Evolutionary conservation across 495 filamentous ascomycete genomes (phyloP), one percentile per base, ranked within the genome.

Genomic region (Astrocystis sublimbata): DNA sequence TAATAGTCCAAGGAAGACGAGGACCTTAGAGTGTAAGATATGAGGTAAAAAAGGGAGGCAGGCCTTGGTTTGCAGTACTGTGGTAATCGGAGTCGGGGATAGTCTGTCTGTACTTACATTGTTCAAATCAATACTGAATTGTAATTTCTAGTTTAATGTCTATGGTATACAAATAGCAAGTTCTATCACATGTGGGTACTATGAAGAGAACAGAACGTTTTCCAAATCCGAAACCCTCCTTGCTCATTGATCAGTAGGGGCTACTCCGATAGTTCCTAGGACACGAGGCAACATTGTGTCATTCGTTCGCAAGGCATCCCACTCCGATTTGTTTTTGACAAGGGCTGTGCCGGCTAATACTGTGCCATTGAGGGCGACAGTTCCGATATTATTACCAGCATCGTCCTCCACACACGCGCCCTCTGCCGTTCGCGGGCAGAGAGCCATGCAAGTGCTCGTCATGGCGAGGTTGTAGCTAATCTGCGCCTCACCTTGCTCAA

Each of bases 401-500:
- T 62, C 61, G 15, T 61, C 55, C 15, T 62, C 62, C 19, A 81
- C 68, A 40, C 55, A 59, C 5, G 58, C 54, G 1, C 81, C 82
- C 68, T 83, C 82, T 1, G 71, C 73, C 5, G 73, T 70, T 42
- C 91, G 76, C 7, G 91, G 91, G 60, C 83, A 85, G 5, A 96
- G 75, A 40, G 86, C 84, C 85, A 96, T 90, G 0, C 77, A 78
- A 0, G 74, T 74, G 15, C 82, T 78, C 4, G 90, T 93, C 81
- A 96, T 85, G 2, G 86, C 89, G 6, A 93, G 73, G 61, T 96
- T 96, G 70, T 96, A 93, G 69, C 87, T 89, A 35, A 93, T 87
- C 8, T 73, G 69, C 0, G 86, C 79, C 46, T 82, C 77, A 13
- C 81, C 83, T 17, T 77, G 72, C 5, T 58, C 40, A 23, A 33